Percentiles rank a stretch among this genome's conserved stretches.
phyloP scores from a whole-genome alignment of 805 yeast species.

The Suhomyces sp. region DNA sequence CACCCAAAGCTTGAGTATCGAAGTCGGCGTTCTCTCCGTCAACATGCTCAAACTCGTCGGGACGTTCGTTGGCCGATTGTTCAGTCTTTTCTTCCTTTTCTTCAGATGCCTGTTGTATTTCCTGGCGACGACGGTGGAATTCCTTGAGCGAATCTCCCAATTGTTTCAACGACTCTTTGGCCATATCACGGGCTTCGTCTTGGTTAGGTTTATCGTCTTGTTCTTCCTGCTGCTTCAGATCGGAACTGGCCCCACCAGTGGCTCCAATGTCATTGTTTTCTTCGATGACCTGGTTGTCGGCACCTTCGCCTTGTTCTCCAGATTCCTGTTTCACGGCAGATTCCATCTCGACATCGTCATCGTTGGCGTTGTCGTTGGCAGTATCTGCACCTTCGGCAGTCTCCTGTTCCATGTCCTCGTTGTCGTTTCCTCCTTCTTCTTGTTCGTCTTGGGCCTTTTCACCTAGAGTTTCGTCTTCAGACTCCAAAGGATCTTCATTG shows the following conservation, averaged over 20 bases:
- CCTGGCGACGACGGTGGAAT: conserved; percentile 86
- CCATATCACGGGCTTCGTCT: conserved; percentile 61
- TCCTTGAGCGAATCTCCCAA: conserved; percentile 90
- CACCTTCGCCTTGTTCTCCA: conserved; percentile 62
- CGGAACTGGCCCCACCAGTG: conserved; percentile 49
- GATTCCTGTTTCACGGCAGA: conserved; percentile 58
- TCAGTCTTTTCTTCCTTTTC: conserved; percentile 41
- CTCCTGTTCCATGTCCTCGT: conserved; percentile 32
- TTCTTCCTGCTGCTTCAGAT: conserved; percentile 35
- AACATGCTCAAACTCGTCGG: conserved; percentile 83
- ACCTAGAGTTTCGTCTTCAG: conserved; percentile 25
- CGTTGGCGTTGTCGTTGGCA: conserved; percentile 40
- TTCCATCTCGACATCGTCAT: conserved; percentile 51
- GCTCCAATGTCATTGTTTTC: conserved; percentile 70
- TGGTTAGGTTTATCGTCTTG: conserved; percentile 38
- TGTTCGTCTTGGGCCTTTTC: conserved; percentile 13
- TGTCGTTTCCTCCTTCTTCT: conserved; percentile 40
- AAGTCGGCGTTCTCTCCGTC: conserved; percentile 74
- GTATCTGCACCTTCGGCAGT: conserved; percentile 55
- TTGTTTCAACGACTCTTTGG: conserved; percentile 76
- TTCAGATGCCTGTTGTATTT: conserved; percentile 65
- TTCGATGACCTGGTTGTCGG: conserved; percentile 52
- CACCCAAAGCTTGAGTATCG: conserved; percentile 91
- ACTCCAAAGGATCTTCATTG: conserved; percentile 26
- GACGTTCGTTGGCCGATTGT: conserved; percentile 59